Evolutionary conservation across 805 yeast genomes (phyloP), one percentile per base, ranked within the genome.

Genomic region (Yarrowia sp.): DNA sequence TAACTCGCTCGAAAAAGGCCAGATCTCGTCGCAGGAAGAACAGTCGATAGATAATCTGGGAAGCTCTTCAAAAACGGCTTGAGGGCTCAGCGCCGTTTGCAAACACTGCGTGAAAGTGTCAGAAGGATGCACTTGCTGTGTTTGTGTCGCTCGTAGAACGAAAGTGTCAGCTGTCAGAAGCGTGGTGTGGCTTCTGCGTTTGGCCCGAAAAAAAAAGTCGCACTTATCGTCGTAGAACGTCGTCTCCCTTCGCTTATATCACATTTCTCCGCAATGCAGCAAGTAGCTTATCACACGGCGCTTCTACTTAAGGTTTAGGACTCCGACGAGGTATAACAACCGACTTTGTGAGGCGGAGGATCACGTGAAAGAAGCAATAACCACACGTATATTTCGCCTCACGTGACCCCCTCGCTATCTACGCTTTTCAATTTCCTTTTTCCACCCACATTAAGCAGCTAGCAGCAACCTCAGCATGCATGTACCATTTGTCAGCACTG

Each of bases 231-330:
- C 41, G 36, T 33, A 35, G 5, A 16, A 27, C 29, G 38, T 16
- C 38, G 35, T 22, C 18, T 24, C 22, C 22, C n/a, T 22, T 42
- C 32, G 32, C 32, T 42, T 42, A 42, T 42, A 27, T 24, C 33
- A 25, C 18, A 27, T 24, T 16, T 42, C 51, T 44, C 51, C 51
- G 51, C 51, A 44, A 44, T 44, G 51, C 51, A 44, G 51, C 51
- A 44, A 44, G 21, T 19, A 31, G 53, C 53, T 46, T 46, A 46
- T 46, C 53, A 46, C 38, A 46, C 53, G 53, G 53, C 53, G 38
- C 53, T 18, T 21, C 12, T n/a, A 14, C 13, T 7, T 29, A 19
- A 31, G 36, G 53, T 46, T 46, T 46, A 46, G 53, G 53, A 46
- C 19, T 46, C 53, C 53, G 53, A 44, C 32, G 22, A 1, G 6